These are phyloP conservation scores for Penicillium coffeae DNA, from an alignment of 495 filamentous ascomycete species.

Conservation along the genomic window DNA sequence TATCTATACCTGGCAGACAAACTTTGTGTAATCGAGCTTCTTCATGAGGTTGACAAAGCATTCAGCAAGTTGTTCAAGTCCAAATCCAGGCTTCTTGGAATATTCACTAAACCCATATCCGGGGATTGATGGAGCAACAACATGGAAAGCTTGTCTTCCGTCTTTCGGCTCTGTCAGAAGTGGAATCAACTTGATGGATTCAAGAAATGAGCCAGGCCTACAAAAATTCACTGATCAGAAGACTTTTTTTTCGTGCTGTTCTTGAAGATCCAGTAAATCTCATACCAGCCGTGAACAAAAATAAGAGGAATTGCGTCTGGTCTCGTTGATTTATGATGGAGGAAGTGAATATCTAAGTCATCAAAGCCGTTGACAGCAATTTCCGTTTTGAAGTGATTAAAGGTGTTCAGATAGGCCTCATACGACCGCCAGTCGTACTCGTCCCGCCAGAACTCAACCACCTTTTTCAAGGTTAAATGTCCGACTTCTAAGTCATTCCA, in stretches of 20 bases:
- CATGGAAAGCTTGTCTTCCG: neutral
- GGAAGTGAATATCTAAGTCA: neutral
- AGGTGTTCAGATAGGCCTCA: neutral
- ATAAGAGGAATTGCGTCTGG: neutral
- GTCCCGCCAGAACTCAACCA: neutral
- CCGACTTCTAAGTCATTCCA: no score
- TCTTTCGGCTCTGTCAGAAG: neutral
- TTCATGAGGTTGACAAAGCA: neutral
- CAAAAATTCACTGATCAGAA: no score
- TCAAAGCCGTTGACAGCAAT: neutral
- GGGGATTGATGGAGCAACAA: neutral
- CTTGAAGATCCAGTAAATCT: no score
- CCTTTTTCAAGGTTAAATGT: no score
- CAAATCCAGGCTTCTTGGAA: neutral
- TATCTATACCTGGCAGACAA: no score
- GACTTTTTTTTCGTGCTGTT: no score
- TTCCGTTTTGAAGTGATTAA: neutral
- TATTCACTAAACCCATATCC: neutral
- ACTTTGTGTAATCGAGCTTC: neutral
- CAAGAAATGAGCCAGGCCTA: neutral
- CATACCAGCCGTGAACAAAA: neutral
- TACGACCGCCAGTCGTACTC: neutral
- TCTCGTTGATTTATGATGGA: neutral
- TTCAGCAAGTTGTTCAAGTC: neutral
- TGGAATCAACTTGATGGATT: neutral